Evolutionary conservation across 495 filamentous ascomycete genomes (phyloP).

Genomic region (Jackrogersella minutella): DNA sequence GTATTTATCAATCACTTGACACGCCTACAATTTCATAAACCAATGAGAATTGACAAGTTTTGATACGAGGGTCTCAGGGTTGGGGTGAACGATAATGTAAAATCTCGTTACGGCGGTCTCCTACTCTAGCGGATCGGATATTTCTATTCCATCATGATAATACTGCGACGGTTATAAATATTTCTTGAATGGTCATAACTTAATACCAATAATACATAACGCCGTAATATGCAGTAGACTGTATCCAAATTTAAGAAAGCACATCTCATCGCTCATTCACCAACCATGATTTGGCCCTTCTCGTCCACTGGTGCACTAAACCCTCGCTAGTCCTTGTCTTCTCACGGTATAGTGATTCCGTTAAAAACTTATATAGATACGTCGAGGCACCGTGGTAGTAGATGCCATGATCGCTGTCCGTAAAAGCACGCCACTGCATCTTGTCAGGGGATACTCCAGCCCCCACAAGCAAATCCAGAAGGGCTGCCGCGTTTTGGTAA

Average conservation of each 20-base stretch:
- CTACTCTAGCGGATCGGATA: too few species aligned
- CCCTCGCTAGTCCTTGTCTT: conserved; percentile 48
- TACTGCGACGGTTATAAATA: too few species aligned
- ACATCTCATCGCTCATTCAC: background rate
- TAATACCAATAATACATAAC: background rate
- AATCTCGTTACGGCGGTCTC: too few species aligned
- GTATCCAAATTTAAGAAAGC: background rate
- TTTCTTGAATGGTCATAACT: too few species aligned
- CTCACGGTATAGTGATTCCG: conserved; percentile 56
- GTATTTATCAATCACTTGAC: too few species aligned
- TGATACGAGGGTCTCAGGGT: too few species aligned
- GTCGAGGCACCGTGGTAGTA: conserved; percentile 52
- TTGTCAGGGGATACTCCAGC: conserved; percentile 60
- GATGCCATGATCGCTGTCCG: conserved; percentile 64
- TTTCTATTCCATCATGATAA: too few species aligned
- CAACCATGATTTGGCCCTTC: conserved; percentile 29
- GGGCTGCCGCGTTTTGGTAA: conserved; percentile 62
- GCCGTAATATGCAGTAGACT: too few species aligned
- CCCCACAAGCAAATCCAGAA: conserved; percentile 60
- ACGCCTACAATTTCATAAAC: too few species aligned
- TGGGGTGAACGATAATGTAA: too few species aligned
- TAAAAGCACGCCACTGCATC: conserved; percentile 60
- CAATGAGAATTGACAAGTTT: too few species aligned
- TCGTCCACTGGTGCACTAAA: conserved; percentile 55
- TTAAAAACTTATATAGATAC: conserved; percentile 63